Evolutionary conservation across 1,284 basidiomycete genomes (phyloP), one percentile per base, ranked within the genome.

Genomic region (Moniliophthora roreri): DNA sequence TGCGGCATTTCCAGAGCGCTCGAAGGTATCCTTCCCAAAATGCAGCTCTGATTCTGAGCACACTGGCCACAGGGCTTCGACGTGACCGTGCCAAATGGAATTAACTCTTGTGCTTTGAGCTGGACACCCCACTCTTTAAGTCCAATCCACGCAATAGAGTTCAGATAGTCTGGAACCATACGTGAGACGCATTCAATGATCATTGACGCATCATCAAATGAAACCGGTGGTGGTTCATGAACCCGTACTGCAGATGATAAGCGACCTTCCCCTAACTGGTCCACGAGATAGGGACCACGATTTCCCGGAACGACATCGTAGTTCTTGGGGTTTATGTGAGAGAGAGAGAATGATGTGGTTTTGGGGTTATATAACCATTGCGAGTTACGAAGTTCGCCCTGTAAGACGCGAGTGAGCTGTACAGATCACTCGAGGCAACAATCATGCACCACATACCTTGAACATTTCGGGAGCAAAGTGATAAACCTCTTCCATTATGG

Each of bases 361-460:
- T 42, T 42, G 13, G 41, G 41, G 21, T 42, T 42, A 20, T 42
- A 42, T 42, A 42, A 21, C 41, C 41, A 42, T 42, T 42, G 41
- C 3, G 41, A 42, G 24, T 13, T 42, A 18, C 21, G 13, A 6
- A 42, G 3, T 6, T 16, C 13, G 41, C 41, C 41, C 41, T 42
- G 38, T 15, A 40, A 8, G 16, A 5, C 21, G 5, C 5, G 38
- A 15, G 21, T 40, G 5, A 40, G n/a, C n/a, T n/a, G n/a, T n/a
- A n/a, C n/a, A n/a, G n/a, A n/a, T n/a, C n/a, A n/a, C n/a, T 32
- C 6, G 28, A 32, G 28, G 7, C 28, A 32, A 32, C 28, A 32
- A 32, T 6, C n/a, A n/a, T n/a, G n/a, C n/a, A n/a, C n/a, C n/a
- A n/a, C 28, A 11, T 32, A 32, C 28, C 11, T 32, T 32, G 28